Evolutionary conservation across 805 yeast genomes (phyloP), one percentile per base, ranked within the genome.

Genomic region (Scheffersomyces stipitis): DNA sequence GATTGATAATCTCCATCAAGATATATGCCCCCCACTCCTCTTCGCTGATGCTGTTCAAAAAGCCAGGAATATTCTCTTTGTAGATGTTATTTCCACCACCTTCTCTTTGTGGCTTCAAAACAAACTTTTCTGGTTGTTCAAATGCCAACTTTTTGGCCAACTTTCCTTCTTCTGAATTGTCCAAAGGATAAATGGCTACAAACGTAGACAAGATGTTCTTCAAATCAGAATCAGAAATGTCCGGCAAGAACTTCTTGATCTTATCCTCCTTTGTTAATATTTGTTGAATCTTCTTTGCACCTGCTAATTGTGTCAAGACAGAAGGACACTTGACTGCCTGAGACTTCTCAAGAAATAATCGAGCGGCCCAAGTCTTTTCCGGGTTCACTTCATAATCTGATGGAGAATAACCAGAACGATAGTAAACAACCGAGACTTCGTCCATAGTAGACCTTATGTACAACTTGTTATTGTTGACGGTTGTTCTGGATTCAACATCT

Each of bases 61-160:
- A 91, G 0, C 44, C 67, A 1, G 96, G 96, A 40, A 93, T 93
- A 50, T 87, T 85, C 26, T 80, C 78, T 52, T 86, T 86, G 63
- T 93, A 93, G 37, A 93, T 77, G 58, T 93, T 93, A 60, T 93
- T 89, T 14, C 99, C 99, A 31, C 99, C 99, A 27, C 99, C 99
- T 69, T 93, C 99, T 67, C 99, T 78, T 63, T 93, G 99, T 3
- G 99, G 99, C 56, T 93, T 93, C 50, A 93, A 71, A 1, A 93
- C 99, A 57, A 69, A 93, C 16, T 74, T 71, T 36, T 77, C 78
- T 0, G 96, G 91, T 2, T 60, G 42, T 43, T 77, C 80, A 31
- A 83, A 66, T 1, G 95, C 96, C 30, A 86, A 60, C 41, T 73
- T 64, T 40, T 76, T 78, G 4, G 93, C 96, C 26, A 52, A 39